phyloP scores from a whole-genome alignment of 2,329 filamentous ascomycete genomes.

The Aspergillus ochraceoroseus region DNA sequence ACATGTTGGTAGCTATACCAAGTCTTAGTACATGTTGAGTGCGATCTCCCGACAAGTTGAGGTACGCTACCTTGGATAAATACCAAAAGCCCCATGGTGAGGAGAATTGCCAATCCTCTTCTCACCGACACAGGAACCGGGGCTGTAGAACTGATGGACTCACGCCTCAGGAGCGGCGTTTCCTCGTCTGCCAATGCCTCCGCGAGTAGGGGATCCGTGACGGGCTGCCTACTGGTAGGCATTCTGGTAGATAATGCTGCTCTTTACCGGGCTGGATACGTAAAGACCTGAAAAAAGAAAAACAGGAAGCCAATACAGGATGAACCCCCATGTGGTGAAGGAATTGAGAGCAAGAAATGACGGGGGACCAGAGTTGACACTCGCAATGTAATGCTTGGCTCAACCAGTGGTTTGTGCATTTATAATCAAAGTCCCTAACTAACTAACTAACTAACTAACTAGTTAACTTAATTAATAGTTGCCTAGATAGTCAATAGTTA shows the following conservation, averaged over 20 bases:
- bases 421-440: too few species aligned
- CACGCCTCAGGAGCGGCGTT: constrained; percentile 16
- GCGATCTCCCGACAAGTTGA: neutral
- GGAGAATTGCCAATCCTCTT: constrained; percentile 15
- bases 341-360: too few species aligned
- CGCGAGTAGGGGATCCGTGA: constrained; percentile 4
- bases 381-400: too few species aligned
- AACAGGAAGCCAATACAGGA: too few species aligned
- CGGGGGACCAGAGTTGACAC: too few species aligned
- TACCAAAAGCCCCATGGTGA: constrained; percentile 17
- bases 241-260: constrained; percentile 1
- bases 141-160: neutral
- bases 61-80: constrained; percentile 19
- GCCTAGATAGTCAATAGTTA: neutral
- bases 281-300: neutral
- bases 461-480: too few species aligned
- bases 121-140: constrained; percentile 7
- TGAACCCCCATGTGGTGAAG: constrained; percentile 1
- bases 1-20: constrained; percentile 62
- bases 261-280: neutral
- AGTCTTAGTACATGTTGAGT: neutral
- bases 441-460: too few species aligned
- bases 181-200: constrained; percentile 15
- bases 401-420: too few species aligned
- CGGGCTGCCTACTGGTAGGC: constrained; percentile 1